These are phyloP conservation scores for Eremomyces bilateralis DNA, from an alignment of 495 filamentous ascomycete genomes.

Conservation along the genomic window DNA sequence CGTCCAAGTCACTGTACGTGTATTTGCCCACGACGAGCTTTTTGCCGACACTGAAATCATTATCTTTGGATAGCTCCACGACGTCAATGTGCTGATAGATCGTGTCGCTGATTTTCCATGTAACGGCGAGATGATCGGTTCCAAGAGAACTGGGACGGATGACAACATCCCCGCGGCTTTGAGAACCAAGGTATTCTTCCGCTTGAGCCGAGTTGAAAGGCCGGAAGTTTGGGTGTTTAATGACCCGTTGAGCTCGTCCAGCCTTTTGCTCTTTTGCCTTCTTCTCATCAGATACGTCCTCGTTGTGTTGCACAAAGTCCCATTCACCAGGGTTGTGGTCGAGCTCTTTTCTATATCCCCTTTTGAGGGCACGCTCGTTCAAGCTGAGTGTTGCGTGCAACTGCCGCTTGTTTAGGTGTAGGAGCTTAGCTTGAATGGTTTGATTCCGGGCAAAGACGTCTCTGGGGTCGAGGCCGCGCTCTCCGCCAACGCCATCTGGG, in stretches of 20 bases:
- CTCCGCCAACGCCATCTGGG: constrained; percentile 32
- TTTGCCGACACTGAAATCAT: constrained; percentile 77
- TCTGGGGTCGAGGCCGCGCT: constrained; percentile 28
- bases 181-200: constrained; percentile 75
- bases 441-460: constrained; percentile 48
- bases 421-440: constrained; percentile 67
- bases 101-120: constrained; percentile 92
- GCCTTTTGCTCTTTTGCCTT: constrained; percentile 61
- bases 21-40: constrained; percentile 67
- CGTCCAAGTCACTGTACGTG: constrained; percentile 87
- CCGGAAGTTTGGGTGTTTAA: constrained; percentile 89
- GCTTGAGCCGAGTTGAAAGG: constrained; percentile 85
- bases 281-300: constrained; percentile 47
- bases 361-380: constrained; percentile 52
- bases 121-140: constrained; percentile 82
- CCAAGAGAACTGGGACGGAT: constrained; percentile 90
- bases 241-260: constrained; percentile 71
- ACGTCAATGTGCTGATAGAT: constrained; percentile 96
- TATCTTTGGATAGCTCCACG: constrained; percentile 87
- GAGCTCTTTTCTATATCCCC: constrained; percentile 38
- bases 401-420: constrained; percentile 61
- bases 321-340: constrained; percentile 62
- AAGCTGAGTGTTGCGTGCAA: constrained; percentile 67
- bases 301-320: constrained; percentile 60
- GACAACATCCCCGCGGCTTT: constrained; percentile 69